Percentiles rank a stretch among this genome's conserved stretches.
Evolutionary conservation across 1,284 basidiomycete genomes (phyloP).

Genomic region (Cryptococcus wingfieldii): DNA sequence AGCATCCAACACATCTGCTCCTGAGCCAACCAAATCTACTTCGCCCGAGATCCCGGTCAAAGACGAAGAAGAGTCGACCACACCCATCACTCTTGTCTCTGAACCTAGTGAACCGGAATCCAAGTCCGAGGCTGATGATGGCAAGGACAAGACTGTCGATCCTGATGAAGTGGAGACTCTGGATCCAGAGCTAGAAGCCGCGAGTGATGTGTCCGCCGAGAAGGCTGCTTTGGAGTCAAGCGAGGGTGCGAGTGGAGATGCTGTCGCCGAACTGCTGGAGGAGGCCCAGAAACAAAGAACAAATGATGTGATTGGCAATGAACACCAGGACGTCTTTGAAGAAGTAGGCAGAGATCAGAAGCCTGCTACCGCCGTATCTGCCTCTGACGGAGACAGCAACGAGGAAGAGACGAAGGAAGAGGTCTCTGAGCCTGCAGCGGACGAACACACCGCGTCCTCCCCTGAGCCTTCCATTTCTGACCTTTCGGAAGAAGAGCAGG

Average conservation of each 20-base stretch:
- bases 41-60: neutral
- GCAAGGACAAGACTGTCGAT: neutral
- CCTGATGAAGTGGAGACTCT: neutral
- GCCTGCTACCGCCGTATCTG: too few relatives aligned
- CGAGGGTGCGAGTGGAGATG: neutral
- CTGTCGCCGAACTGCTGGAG: too few relatives aligned
- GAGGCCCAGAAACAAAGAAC: neutral
- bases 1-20: neutral
- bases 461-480: too few relatives aligned
- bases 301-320: neutral
- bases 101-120: neutral
- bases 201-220: neutral
- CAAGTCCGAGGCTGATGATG: neutral
- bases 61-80: neutral
- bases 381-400: neutral
- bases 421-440: constrained; percentile 3
- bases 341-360: neutral
- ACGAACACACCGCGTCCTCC: neutral
- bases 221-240: neutral
- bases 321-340: neutral
- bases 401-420: neutral
- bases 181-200: neutral
- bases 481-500: constrained; percentile 5
- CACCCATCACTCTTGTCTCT: neutral
- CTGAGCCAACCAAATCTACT: neutral